phyloP scores from a whole-genome alignment of 1,284 basidiomycete species.

The Boletus calvinii region DNA sequence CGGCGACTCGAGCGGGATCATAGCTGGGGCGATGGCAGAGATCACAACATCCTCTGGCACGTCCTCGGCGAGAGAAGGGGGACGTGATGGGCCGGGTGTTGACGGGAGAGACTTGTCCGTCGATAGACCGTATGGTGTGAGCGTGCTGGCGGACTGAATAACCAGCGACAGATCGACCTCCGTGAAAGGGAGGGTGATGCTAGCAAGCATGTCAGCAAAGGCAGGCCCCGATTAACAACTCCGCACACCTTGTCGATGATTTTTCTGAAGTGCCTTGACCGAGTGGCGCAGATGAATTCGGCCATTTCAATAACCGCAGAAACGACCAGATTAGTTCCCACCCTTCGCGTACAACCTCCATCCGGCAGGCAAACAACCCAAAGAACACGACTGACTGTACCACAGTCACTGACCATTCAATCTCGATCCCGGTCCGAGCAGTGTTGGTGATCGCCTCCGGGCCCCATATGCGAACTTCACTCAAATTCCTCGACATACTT shows the following conservation, averaged over 20 bases:
- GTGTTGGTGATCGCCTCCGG: conserved; percentile 16
- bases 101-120: conserved; percentile 8
- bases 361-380: conserved; percentile 36
- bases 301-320: neutral
- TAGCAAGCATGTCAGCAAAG: conserved; percentile 14
- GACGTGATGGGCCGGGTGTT: neutral
- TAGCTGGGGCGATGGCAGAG: conserved; percentile 3
- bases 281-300: neutral
- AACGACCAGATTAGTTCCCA: conserved; percentile 8
- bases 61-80: conserved; percentile 5
- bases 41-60: conserved; percentile 14
- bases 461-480: conserved; percentile 13
- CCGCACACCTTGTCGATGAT: conserved; percentile 15
- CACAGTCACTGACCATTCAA: conserved; percentile 43
- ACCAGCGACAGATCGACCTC: conserved; percentile 26
- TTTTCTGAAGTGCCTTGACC: neutral
- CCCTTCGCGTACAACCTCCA: conserved; percentile 15
- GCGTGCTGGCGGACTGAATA: conserved; percentile 12
- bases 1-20: conserved; percentile 36
- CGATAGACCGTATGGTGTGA: conserved; percentile 5
- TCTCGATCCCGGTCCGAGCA: conserved; percentile 28
- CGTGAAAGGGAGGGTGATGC: conserved; percentile 23
- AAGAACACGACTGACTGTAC: conserved; percentile 41
- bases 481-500: conserved; percentile 21
- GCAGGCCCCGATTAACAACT: neutral